These are phyloP conservation scores for Ensete glaucum DNA, from an alignment of 176 grass and related monocot species.

Conservation along the genomic window DNA sequence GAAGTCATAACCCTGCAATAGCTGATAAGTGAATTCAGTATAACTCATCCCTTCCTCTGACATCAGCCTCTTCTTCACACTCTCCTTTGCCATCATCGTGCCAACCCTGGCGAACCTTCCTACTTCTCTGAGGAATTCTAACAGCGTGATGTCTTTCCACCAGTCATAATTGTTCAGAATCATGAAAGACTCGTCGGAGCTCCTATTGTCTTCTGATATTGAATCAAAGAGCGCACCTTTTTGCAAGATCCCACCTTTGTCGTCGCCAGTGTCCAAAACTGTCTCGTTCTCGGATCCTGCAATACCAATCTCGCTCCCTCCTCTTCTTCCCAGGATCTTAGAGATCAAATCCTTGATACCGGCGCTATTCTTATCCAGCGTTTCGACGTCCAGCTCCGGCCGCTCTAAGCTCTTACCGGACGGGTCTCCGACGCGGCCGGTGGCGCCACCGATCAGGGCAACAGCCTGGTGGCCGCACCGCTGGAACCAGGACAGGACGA, in stretches of 20 bases:
- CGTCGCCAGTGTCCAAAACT: slow-evolving; percentile 5
- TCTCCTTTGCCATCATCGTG: slow-evolving; percentile 86
- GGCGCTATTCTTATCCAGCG: slow-evolving; percentile 43
- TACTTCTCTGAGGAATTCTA: slow-evolving; percentile 86
- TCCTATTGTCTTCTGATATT: not conserved
- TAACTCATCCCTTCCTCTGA: slow-evolving; percentile 95
- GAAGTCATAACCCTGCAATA: slow-evolving; percentile 89
- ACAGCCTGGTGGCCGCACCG: slow-evolving; percentile 72
- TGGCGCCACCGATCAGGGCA: slow-evolving; percentile 72
- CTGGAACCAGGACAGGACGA: slow-evolving; percentile 88
- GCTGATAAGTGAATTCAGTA: slow-evolving; percentile 93
- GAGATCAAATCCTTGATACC: slow-evolving; percentile 47
- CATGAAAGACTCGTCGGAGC: slow-evolving; percentile 39
- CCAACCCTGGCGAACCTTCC: slow-evolving; percentile 72
- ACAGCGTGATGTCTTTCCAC: slow-evolving; percentile 83
- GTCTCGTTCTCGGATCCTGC: not conserved
- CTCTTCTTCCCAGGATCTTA: slow-evolving; percentile 33
- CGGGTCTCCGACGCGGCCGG: slow-evolving; percentile 67
- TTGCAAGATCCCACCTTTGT: slow-evolving; percentile 9
- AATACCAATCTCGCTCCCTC: not conserved
- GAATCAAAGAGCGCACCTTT: not conserved
- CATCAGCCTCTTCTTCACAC: slow-evolving; percentile 72
- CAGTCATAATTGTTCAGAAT: slow-evolving; percentile 95
- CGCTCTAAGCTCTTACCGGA: slow-evolving; percentile 77
- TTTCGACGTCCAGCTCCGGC: slow-evolving; percentile 52